A percentile compares a stretch with the other conserved stretches of the same genome.
These are phyloP conservation scores for Cunninghamia lanceolata DNA, from an alignment of 75 land plant genomes.

Conservation along the genomic window DNA sequence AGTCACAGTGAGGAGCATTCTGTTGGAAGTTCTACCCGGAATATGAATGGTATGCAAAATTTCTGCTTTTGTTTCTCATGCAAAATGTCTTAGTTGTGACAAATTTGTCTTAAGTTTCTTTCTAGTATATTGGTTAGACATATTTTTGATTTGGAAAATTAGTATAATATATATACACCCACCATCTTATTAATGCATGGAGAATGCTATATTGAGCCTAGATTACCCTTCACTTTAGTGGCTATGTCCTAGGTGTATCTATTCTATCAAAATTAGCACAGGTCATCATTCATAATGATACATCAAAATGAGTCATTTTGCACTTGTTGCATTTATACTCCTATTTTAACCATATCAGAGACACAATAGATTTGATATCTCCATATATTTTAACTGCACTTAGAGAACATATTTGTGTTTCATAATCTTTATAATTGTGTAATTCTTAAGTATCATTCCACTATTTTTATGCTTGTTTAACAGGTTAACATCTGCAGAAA, in stretches of 20 bases:
- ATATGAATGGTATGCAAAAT: too few species aligned
- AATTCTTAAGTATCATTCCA: not conserved
- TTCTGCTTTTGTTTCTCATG: too few species aligned
- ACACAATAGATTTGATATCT: not conserved
- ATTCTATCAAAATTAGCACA: too few species aligned
- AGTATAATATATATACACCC: too few species aligned
- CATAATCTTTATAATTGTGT: not conserved
- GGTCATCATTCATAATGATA: too few species aligned
- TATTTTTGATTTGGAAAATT: too few species aligned
- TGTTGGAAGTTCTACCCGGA: too few species aligned
- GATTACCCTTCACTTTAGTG: not conserved
- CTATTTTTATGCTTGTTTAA: not conserved
- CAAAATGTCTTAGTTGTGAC: too few species aligned
- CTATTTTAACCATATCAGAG: not conserved
- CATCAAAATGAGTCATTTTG: not conserved
- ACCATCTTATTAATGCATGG: too few species aligned
- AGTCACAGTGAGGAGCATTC: too few species aligned
- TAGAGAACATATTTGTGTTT: not conserved
- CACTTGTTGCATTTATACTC: not conserved
- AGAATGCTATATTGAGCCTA: not conserved
- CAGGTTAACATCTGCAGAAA: slow-evolving; percentile 95
- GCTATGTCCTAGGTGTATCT: not conserved
- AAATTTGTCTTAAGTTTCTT: too few species aligned
- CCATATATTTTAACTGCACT: not conserved
- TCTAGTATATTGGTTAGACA: too few species aligned